phyloP scores from a whole-genome alignment of 176 grass and related monocot genomes.

The Elymus sibiricus region DNA sequence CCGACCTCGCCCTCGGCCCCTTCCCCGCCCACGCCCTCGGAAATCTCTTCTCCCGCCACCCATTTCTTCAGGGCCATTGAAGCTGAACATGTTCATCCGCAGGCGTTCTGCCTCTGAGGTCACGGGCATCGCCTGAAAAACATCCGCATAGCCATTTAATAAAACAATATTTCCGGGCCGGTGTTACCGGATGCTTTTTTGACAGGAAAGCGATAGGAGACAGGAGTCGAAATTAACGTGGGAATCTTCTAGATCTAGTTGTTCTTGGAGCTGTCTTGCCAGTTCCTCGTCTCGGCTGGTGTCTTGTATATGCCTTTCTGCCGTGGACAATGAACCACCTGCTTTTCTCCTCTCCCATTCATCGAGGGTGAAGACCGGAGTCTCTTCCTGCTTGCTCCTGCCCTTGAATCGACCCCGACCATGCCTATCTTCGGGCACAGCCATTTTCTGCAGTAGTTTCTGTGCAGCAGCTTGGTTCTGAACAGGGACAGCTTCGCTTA shows the following conservation, averaged over 20 bases:
- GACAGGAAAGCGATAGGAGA: neutral
- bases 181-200: neutral
- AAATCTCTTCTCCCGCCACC: constrained; percentile 47
- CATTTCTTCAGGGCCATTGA: constrained; percentile 50
- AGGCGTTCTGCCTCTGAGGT: constrained; percentile 62
- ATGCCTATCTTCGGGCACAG: constrained; percentile 40
- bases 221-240: constrained; percentile 26
- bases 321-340: neutral
- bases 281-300: constrained; percentile 75
- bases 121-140: constrained; percentile 31
- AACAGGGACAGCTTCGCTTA: constrained; percentile 83
- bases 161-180: neutral
- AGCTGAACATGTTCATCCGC: constrained; percentile 87
- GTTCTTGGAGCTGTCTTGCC: constrained; percentile 73
- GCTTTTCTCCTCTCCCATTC: constrained; percentile 93
- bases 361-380: constrained; percentile 80
- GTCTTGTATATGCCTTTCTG: constrained; percentile 45
- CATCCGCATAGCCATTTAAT: neutral
- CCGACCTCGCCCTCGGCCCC: constrained; percentile 38
- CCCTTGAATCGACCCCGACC: constrained; percentile 53
- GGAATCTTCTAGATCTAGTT: constrained; percentile 75
- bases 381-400: constrained; percentile 64
- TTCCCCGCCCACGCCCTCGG: constrained; percentile 46
- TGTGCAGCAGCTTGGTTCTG: constrained; percentile 94
- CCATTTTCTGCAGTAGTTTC: constrained; percentile 93